Percentiles rank a stretch among this genome's conserved stretches.
These are phyloP conservation scores for Penicillium italicum DNA, from an alignment of 2,329 filamentous ascomycete genomes.

Conservation along the genomic window DNA sequence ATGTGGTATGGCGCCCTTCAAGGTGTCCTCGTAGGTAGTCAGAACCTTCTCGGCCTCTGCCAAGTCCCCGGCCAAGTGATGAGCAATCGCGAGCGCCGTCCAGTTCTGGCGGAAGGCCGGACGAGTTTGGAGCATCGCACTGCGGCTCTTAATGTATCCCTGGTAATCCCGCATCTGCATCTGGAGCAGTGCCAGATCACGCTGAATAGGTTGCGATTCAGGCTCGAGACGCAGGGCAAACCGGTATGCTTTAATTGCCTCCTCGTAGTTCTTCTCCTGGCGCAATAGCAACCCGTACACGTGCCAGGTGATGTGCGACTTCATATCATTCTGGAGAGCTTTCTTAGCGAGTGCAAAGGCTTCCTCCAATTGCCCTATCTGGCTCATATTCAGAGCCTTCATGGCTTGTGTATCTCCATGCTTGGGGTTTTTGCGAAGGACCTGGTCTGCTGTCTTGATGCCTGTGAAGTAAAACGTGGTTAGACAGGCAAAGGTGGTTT, in stretches of 20 bases:
- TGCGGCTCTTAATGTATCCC: constrained; percentile 87
- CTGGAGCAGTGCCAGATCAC: constrained; percentile 88
- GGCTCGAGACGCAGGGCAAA: constrained; percentile 90
- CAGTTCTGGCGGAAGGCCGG: constrained; percentile 85
- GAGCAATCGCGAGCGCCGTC: constrained; percentile 92
- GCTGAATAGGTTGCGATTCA: constrained; percentile 89
- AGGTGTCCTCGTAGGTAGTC: constrained; percentile 85
- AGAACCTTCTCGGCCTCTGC: constrained; percentile 85
- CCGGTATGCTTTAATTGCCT: constrained; percentile 98
- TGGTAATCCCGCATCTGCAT: constrained; percentile 94
- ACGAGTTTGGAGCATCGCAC: constrained; percentile 78
- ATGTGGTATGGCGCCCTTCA: constrained; percentile 73
- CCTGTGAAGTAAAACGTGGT: constrained; percentile 49
- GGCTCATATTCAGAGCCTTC: constrained; percentile 96
- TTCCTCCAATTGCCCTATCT: constrained; percentile 86
- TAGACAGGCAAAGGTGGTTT: constrained; percentile 11
- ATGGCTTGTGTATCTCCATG: constrained; percentile 99
- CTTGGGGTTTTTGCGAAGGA: constrained; percentile 87
- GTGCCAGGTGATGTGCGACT: constrained; percentile 99
- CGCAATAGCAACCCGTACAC: constrained; percentile 94
- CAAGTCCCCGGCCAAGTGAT: constrained; percentile 84
- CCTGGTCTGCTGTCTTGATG: constrained; percentile 92
- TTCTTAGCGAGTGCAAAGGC: constrained; percentile 91
- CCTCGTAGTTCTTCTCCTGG: constrained; percentile 94
- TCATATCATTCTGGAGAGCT: constrained; percentile 93